Base-by-base conservation (phyloP, 2,329 filamentous ascomycete genomes). In the Aureobasidium sp. region DNA sequence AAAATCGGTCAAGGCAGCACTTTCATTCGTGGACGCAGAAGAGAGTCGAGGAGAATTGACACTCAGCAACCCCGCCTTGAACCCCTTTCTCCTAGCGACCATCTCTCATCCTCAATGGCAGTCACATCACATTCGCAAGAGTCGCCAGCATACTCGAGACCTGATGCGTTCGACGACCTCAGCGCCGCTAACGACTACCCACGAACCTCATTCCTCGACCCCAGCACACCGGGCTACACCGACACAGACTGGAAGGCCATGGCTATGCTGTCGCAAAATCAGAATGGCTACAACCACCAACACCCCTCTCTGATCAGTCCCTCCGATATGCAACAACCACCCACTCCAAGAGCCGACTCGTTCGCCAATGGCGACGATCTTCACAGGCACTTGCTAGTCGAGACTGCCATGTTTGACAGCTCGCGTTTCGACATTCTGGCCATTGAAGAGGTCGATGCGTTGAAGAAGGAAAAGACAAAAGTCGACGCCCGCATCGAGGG, bases 381-480 rank as follows among this genome's bases (percentile, higher is more conserved):
- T 47, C 88, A 91, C 68, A 86, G 96, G 72, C 95, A 97, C 73
- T 78, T 99, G 50, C 82, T 99, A 62, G 92, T 94, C 64, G 93
- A 97, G 77, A 97, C 91, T 25, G 94, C 94, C 25, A 84, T 99
- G 63, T 84, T 87, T 63, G 94, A 99, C 75, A 95, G 91, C 77
- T 88, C 86, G 70, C 79, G 86, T 67, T 99, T 87, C 73, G 87
- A 93, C 70, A 86, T 99, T 29, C 74, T 99, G 64, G 90, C 92
- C 0, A 89, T 93, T 67, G 91, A 96, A 72, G 92, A 97, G 75
- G 88, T 97, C 34, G 94, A 97, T 66, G 82, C 85, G 50, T 77
- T 97, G 68, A 99, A 97, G 80, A 96, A 91, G 73, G 90, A 96
- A 77, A 84, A 87, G 65, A 83, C 85, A 62, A 79, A 85, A 37